phyloP scores from a whole-genome alignment of 345 rosid species.

The Xanthoceras sorbifolium region DNA sequence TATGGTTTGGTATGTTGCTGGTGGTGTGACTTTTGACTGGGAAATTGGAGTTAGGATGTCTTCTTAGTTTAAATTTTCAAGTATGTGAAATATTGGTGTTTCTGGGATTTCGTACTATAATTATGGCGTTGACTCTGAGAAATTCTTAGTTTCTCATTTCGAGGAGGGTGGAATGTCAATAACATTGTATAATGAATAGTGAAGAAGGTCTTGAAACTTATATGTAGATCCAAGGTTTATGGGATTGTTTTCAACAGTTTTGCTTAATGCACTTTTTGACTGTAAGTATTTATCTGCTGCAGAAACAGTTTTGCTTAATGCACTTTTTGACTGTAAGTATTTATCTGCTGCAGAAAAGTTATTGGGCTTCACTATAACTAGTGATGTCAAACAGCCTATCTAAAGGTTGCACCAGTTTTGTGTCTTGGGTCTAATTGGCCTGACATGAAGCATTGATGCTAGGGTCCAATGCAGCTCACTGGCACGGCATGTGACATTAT shows the following conservation, averaged over 20 bases:
- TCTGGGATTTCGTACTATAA: neutral
- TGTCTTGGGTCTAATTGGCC: neutral
- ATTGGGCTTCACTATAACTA: neutral
- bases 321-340: too few relatives aligned
- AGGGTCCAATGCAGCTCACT: neutral
- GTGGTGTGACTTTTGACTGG: neutral
- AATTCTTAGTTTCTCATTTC: neutral
- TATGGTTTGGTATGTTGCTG: neutral
- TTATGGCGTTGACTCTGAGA: neutral
- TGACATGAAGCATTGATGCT: neutral
- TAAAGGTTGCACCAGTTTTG: neutral
- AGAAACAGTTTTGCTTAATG: too few relatives aligned
- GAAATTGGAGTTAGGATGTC: neutral
- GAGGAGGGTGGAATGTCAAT: neutral
- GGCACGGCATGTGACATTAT: neutral
- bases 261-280: neutral
- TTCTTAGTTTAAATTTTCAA: neutral
- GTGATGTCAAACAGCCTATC: neutral
- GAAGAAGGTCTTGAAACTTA: neutral
- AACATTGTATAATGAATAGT: neutral
- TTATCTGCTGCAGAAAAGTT: neutral
- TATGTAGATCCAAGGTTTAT: neutral
- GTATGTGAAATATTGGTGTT: neutral
- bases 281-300: neutral
- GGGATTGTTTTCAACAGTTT: neutral